phyloP scores from a whole-genome alignment of 495 filamentous ascomycete species.

The Alectoria sarmentosa region DNA sequence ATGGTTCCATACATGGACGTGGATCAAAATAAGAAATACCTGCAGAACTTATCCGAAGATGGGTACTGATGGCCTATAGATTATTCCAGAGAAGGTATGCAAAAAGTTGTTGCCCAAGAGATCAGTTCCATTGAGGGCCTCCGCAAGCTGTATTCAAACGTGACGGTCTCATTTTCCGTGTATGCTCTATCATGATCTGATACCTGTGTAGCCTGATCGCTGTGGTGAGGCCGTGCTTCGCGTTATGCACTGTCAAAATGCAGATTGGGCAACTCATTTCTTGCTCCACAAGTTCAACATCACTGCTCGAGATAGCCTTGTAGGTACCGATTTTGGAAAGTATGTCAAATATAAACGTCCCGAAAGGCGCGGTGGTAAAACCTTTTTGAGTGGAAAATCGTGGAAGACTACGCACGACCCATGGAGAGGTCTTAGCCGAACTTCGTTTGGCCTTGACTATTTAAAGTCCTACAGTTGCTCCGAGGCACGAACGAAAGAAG shows the following conservation, averaged over 20 bases:
- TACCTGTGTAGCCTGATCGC: slow-evolving; percentile 23
- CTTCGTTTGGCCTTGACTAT: slow-evolving; percentile 48
- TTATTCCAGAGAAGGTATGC: slow-evolving; percentile 28
- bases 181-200: slow-evolving; percentile 1
- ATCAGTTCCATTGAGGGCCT: slow-evolving; percentile 38
- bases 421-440: slow-evolving; percentile 44
- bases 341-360: slow-evolving; percentile 43
- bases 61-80: slow-evolving; percentile 17
- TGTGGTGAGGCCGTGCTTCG: slow-evolving; percentile 35
- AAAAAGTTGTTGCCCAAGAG: slow-evolving; percentile 43
- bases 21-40: background rate
- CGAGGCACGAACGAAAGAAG: slow-evolving; percentile 14
- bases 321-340: slow-evolving; percentile 43
- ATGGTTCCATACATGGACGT: background rate
- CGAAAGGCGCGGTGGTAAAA: slow-evolving; percentile 41
- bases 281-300: slow-evolving; percentile 50
- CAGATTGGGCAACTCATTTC: slow-evolving; percentile 43
- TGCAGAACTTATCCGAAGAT: no score
- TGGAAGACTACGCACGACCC: slow-evolving; percentile 46
- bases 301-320: slow-evolving; percentile 36
- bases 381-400: slow-evolving; percentile 42
- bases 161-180: background rate
- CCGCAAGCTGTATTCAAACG: slow-evolving; percentile 36
- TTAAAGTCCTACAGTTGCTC: slow-evolving; percentile 36
- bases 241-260: slow-evolving; percentile 52